Evolutionary conservation across 441 rosid species (phyloP).

Genomic region (Syzygium syzygioides): DNA sequence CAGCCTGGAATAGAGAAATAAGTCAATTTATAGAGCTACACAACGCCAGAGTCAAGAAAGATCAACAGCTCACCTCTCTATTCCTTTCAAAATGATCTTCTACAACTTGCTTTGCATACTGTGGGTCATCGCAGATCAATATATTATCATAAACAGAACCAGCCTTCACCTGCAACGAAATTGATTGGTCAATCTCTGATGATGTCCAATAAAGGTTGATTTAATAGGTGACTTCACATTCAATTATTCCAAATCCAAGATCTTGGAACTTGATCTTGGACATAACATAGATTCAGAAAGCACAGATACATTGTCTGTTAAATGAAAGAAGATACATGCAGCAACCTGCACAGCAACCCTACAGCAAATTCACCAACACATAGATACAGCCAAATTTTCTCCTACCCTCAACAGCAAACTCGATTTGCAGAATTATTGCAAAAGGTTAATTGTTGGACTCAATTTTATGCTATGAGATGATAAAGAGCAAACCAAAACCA

Average conservation of each 20-base stretch:
- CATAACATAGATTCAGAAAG: neutral
- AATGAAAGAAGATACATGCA: neutral
- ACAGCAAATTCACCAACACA: neutral
- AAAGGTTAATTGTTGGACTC: neutral
- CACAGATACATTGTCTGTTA: neutral
- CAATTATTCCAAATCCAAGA: slow-evolving; percentile 3
- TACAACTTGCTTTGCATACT: slow-evolving; percentile 68
- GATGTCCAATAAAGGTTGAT: neutral
- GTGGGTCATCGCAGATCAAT: slow-evolving; percentile 76
- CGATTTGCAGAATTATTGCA: neutral
- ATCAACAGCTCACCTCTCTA: slow-evolving; percentile 50
- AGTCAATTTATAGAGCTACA: neutral
- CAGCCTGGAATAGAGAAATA: slow-evolving; percentile 34
- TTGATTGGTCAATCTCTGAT: neutral
- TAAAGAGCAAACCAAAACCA: neutral
- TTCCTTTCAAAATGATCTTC: slow-evolving; percentile 48
- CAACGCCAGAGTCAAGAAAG: neutral
- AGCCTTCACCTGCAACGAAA: slow-evolving; percentile 66
- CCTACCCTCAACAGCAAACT: neutral
- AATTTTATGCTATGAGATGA: neutral
- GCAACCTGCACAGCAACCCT: neutral
- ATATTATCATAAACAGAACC: slow-evolving; percentile 85
- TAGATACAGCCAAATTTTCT: neutral
- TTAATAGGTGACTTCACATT: neutral
- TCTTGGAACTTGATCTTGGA: neutral